Evolutionary conservation across 441 rosid species (phyloP), one percentile per base, ranked within the genome.

Genomic region (Croton setiger): DNA sequence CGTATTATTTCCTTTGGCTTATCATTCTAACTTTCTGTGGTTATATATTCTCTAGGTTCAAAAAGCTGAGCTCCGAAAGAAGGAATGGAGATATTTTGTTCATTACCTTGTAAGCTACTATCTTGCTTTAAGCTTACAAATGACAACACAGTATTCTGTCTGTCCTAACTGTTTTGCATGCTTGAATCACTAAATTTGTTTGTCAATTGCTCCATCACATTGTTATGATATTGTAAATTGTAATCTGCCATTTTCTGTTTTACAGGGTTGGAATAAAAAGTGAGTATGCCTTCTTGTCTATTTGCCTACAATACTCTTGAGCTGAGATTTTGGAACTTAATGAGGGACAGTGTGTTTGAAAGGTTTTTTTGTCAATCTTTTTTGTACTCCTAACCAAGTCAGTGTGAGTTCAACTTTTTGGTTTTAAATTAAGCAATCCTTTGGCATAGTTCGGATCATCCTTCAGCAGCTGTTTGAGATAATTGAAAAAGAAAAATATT

Each of bases 211-310:
- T 72, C 31, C 53, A 53, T 56, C 43, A 6, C 39, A 21, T 54
- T 70, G 33, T 63, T 45, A 27, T 72, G 36, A 47, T 75, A 53
- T 67, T 73, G 68, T 81, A 2, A 27, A 27, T 27, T 27, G 66
- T 78, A 74, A 70, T 76, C 23, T 57, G 55, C 43, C 18, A 33
- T 76, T 84, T 45, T 66, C 52, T 80, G 58, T 83, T 70, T 81
- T 87, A 78, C 97, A 94, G 99, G 99, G 98, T 73, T 92, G 98
- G 97, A 91, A 83, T 82, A 91, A 88, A 86, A 88, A 87, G 97
- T 90, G 85, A 90, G 97, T 86, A 61, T 80, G 76, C 63, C 35
- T 65, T 75, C 74, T 63, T 72, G 81, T 76, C 57, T 69, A 60
- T 70, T 71, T 56, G 2, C 63, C 31, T 55, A 18, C 67, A 61